phyloP scores from a whole-genome alignment of 352 stramenopile genomes.

The Globisporangium orthogonon region DNA sequence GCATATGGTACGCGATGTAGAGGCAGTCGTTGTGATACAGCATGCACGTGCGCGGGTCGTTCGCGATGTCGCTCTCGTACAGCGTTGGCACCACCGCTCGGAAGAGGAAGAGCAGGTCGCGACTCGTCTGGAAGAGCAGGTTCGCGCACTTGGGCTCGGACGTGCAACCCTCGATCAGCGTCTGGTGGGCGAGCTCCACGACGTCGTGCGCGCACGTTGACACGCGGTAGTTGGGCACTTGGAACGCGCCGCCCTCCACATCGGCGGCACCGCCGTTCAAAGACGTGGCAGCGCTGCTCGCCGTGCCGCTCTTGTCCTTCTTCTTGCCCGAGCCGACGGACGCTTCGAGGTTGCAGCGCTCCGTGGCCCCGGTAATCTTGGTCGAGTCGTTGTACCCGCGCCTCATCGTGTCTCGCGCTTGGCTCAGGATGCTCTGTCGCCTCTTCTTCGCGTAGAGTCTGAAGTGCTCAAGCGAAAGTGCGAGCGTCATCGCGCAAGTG shows the following conservation, averaged over 20 bases:
- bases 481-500: neutral
- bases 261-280: conserved; percentile 17
- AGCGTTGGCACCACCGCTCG: conserved; percentile 58
- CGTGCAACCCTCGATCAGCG: conserved; percentile 54
- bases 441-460: conserved; percentile 72
- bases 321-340: conserved; percentile 33
- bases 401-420: conserved; percentile 44
- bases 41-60: conserved; percentile 61
- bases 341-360: conserved; percentile 50
- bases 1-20: conserved; percentile 78
- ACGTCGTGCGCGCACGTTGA: conserved; percentile 48
- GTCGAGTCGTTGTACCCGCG: conserved; percentile 56
- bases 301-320: conserved; percentile 21
- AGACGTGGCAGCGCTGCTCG: conserved; percentile 3
- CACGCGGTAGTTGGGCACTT: conserved; percentile 58
- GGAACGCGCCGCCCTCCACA: conserved; percentile 48
- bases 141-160: conserved; percentile 32
- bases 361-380: conserved; percentile 38
- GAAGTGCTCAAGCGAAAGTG: too few relatives aligned
- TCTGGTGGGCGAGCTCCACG: conserved; percentile 58
- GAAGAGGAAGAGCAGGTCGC: conserved; percentile 72
- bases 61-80: conserved; percentile 58
- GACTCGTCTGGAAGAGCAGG: conserved; percentile 73
- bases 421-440: conserved; percentile 47
- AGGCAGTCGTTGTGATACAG: conserved; percentile 85